These are phyloP conservation scores for Fusarium domesticum DNA, from an alignment of 2,329 filamentous ascomycete species.

Conservation along the genomic window DNA sequence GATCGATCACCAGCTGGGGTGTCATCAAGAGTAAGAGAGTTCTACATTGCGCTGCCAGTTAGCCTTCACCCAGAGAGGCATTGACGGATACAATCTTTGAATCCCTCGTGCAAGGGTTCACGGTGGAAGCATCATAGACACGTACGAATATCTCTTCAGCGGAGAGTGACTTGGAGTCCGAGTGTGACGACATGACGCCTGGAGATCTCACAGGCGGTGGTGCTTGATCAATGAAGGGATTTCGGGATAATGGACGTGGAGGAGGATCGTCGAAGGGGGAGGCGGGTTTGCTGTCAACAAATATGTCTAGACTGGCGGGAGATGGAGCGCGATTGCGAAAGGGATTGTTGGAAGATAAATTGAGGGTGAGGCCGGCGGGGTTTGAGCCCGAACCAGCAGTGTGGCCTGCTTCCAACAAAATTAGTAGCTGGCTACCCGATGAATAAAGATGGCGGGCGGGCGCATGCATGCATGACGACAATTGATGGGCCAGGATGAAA, in stretches of 20 bases:
- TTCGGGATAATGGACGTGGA: slow-evolving; percentile 64
- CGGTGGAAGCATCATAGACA: slow-evolving; percentile 27
- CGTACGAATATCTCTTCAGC: slow-evolving; percentile 76
- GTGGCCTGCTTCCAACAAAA: slow-evolving; percentile 27
- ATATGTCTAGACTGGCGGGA: slow-evolving; percentile 42
- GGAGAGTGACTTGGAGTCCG: slow-evolving; percentile 47
- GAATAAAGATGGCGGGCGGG: slow-evolving; percentile 21
- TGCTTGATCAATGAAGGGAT: slow-evolving; percentile 69
- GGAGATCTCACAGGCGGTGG: slow-evolving; percentile 41
- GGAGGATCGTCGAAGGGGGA: slow-evolving; percentile 61
- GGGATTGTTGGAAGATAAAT: slow-evolving; percentile 78
- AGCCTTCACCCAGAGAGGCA: neutral
- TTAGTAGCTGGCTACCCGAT: slow-evolving; percentile 25
- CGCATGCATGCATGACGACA: slow-evolving; percentile 31
- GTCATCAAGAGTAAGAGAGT: slow-evolving; percentile 65
- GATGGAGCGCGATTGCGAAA: slow-evolving; percentile 72
- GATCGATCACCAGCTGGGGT: slow-evolving; percentile 40
- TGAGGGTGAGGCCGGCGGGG: slow-evolving; percentile 52
- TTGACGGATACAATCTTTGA: neutral
- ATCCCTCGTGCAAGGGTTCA: neutral
- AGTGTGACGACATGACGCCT: slow-evolving; percentile 49
- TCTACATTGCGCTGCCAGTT: slow-evolving; percentile 44
- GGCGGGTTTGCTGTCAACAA: slow-evolving; percentile 39
- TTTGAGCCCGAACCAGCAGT: slow-evolving; percentile 24
- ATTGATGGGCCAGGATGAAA: slow-evolving; percentile 31